phyloP scores from a whole-genome alignment of 257 asterid species.

The Ilex asprella region DNA sequence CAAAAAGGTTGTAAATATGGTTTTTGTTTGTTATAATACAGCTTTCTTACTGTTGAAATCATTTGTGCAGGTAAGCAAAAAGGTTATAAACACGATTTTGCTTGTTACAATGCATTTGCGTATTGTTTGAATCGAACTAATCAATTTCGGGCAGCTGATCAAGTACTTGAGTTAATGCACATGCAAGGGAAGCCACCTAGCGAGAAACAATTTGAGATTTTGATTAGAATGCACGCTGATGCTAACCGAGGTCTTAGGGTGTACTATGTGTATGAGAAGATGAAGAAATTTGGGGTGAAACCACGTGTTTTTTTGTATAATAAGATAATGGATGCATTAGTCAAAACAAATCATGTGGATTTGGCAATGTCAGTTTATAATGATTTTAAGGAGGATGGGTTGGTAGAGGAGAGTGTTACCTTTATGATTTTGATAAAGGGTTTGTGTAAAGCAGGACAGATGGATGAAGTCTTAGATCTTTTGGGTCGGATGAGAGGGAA shows the following conservation, averaged over 20 bases:
- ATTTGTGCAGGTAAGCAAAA: constrained; percentile 71
- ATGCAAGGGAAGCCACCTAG: constrained; percentile 92
- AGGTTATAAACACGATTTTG: constrained; percentile 90
- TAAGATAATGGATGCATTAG: constrained; percentile 85
- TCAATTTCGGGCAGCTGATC: constrained; percentile 86
- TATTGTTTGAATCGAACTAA: constrained; percentile 66
- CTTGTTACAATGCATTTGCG: constrained; percentile 91
- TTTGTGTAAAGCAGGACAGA: constrained; percentile 59
- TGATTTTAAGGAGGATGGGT: constrained; percentile 73
- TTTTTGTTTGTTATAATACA: background rate
- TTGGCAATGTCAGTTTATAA: constrained; percentile 72
- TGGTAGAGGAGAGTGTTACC: constrained; percentile 71
- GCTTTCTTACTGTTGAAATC: constrained; percentile 22
- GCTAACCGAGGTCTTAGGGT: constrained; percentile 86
- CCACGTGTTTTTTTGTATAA: constrained; percentile 84
- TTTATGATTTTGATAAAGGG: constrained; percentile 88
- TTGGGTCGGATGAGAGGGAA: constrained; percentile 67
- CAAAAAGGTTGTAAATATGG: constrained; percentile 1
- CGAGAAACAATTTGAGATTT: constrained; percentile 89
- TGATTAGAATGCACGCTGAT: constrained; percentile 89
- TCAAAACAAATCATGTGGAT: constrained; percentile 71
- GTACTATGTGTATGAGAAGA: constrained; percentile 84
- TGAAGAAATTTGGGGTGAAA: constrained; percentile 81
- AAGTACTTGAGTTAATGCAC: constrained; percentile 90
- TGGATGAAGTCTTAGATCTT: constrained; percentile 59